Conservation (phyloP, 441 rosid genomes). For the Populus hybrid region DNA sequence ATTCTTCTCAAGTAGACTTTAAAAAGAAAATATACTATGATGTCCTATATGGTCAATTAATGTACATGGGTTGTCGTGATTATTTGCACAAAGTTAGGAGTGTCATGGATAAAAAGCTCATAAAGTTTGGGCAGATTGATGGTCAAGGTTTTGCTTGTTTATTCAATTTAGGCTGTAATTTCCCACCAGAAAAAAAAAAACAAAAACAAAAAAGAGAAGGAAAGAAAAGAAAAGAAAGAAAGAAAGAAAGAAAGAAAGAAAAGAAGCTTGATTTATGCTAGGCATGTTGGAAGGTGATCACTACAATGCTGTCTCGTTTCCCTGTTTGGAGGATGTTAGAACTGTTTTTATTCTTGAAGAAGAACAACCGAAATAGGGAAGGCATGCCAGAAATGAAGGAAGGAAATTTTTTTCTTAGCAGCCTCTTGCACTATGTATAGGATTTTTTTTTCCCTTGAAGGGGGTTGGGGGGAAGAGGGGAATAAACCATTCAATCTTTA, state of each 20-base stretch:
- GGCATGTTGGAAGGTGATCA: background rate
- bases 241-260: background rate
- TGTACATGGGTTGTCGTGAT: background rate
- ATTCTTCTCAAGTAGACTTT: constrained; percentile 7
- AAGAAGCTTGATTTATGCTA: background rate
- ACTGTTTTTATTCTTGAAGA: background rate
- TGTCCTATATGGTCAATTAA: background rate
- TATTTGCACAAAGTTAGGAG: background rate
- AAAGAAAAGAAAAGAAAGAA: background rate
- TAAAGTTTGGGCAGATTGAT: background rate
- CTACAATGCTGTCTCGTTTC: background rate
- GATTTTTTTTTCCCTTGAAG: background rate
- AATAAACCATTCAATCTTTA: background rate
- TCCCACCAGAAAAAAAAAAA: background rate
- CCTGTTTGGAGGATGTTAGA: background rate
- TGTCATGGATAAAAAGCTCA: background rate
- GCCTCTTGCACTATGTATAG: background rate
- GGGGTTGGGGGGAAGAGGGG: background rate
- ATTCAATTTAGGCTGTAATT: background rate
- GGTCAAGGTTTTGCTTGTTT: background rate
- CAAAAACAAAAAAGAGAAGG: too few species aligned
- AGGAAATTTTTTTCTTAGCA: background rate
- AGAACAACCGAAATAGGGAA: background rate
- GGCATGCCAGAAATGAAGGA: background rate
- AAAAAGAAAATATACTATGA: background rate